These are phyloP conservation scores for Termitomyces sp. DNA, from an alignment of 768 basidiomycete genomes.

Conservation along the genomic window DNA sequence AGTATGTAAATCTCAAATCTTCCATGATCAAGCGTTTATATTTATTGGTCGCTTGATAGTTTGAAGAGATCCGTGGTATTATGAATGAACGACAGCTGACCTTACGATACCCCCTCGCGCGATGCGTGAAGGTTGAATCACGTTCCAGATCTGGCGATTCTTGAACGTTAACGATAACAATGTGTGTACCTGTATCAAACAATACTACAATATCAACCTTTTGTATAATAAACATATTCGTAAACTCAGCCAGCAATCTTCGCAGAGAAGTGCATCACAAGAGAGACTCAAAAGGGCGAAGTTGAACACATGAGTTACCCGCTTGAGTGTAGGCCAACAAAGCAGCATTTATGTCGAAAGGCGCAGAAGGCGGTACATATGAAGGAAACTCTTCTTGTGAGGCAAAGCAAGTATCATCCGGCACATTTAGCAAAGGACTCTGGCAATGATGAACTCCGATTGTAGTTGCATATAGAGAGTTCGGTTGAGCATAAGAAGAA, in stretches of 20 bases:
- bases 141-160: conserved; percentile 38
- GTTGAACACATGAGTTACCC: not conserved
- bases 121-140: conserved; percentile 38
- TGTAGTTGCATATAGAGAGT: not conserved
- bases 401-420: not conserved
- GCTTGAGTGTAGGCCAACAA: conserved; percentile 2
- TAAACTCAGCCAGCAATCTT: not conserved
- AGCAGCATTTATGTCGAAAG: conserved; percentile 13
- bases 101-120: conserved; percentile 64
- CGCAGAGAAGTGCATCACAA: not conserved
- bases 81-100: conserved; percentile 58
- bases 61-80: conserved; percentile 67
- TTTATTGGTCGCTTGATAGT: conserved; percentile 32
- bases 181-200: not conserved
- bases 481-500: not conserved
- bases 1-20: conserved; percentile 30
- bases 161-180: conserved; percentile 15
- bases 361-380: not conserved
- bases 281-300: not conserved
- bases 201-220: conserved; percentile 2
- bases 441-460: not conserved
- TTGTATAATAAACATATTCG: conserved; percentile 3
- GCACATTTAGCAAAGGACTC: not conserved
- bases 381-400: conserved; percentile 4
- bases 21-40: not conserved